Evolutionary conservation across 306 rosid genomes (phyloP), one percentile per base, ranked within the genome.

Genomic region (Heteromeles arbutifolia): DNA sequence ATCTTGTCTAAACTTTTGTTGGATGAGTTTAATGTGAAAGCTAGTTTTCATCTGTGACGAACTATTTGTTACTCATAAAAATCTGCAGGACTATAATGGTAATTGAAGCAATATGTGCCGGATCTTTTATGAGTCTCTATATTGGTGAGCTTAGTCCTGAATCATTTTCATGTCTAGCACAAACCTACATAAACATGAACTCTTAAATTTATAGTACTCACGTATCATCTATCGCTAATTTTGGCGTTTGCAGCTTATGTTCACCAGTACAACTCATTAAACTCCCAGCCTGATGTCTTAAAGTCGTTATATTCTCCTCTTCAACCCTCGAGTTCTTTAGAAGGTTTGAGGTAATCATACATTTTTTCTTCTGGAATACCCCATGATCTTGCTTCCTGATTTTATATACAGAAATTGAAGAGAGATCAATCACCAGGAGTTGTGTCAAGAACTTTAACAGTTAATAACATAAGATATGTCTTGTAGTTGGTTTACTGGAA

Each of bases 281-380:
- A 92, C 85, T 96, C 98, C 37, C 96, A 96, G 79, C 99, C 98
- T 77, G 98, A 96, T 84, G 93, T 96, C 83, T 67, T 96, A 77
- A 96, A 92, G 89, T 96, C 98, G 52, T 87, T 96, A 67, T 92
- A 96, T 82, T 96, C 99, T 69, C 99, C 99, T 10, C 93, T 96
- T 78, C 99, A 96, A 77, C 98, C 93, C 82, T 84, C 97, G 68
- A 96, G 96, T 84, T 89, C 99, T 70, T 86, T 96, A 83, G 99
- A 92, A 91, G 97, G 95, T 84, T 87, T 96, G 87, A 96, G 99
- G 99, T 85, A 87, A 80, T 72, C 73, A 56, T 68, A 77, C 70
- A 65, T 67, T 43, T 21, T 70, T 76, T 75, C 7, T 18, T 8
- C 19, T 17, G 13, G 37, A 22, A 45, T 44, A 6, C 19, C 50